Base-by-base conservation (phyloP, 2,329 filamentous ascomycete genomes). In the Botrytis fabae region DNA sequence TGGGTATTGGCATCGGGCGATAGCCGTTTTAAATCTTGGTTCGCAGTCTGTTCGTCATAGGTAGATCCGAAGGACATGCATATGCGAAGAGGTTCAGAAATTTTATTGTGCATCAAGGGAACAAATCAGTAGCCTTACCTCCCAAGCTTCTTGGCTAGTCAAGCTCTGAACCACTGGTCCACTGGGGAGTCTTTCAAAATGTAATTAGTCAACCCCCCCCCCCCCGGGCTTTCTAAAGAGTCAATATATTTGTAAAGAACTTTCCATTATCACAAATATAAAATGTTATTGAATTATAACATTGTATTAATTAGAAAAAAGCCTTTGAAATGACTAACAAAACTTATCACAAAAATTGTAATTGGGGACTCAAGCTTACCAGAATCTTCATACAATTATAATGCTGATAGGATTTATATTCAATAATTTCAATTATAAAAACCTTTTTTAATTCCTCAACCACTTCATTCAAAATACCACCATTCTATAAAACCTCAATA, bases 221-320 rank as follows among this genome's bases (percentile, higher is more conserved):
- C n/a, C n/a, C n/a, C n/a, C 12, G n/a, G 51, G 25, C 51, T 54
- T 25, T 1, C 12, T 25, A 28, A 25, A 54, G 51, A 54, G 14
- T 25, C 12, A 54, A 54, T 14, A 12, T 2, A 54, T 54, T 25
- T 25, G 25, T 7, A 25, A 54, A 54, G 25, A 28, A 7, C 51
- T 81, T 76, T 83, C 35, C 38, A 28, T 38, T 38, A 32, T 64
- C 38, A 7, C 9, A 28, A 44, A 25, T 9, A 28, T 44, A 64
- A 6, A 64, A 16, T 38, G 28, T 46, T 0, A 25, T 64, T 25
- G 46, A 25, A n/a, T 28, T 54, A 48, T 9, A n/a, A 40, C 22
- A 64, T 42, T 10, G 12, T 28, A 9, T 64, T 64, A 32, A 38
- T 42, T 42, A 25, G 6, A 4, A 14, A 8, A 20, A 6, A 4